Evolutionary conservation across 768 basidiomycete species (phyloP).

Genomic region (Cystofilobasidium capitatum): DNA sequence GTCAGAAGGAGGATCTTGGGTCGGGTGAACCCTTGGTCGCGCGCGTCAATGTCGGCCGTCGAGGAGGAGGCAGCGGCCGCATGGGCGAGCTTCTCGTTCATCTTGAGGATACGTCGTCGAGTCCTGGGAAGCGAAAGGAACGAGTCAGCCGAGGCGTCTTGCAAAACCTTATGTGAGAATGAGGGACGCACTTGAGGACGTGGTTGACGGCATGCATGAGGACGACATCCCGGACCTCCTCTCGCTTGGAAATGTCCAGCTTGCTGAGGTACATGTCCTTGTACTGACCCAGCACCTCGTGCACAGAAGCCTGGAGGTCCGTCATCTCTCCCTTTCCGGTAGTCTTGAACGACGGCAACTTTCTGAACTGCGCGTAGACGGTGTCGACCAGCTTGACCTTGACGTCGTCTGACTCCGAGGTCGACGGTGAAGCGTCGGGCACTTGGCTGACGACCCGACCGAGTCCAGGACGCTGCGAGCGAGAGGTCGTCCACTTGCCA

Average conservation of each 20-base stretch:
- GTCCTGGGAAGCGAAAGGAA: conserved; percentile 51
- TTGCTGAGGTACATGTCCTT: conserved; percentile 69
- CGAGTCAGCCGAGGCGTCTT: background rate
- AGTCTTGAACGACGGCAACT: conserved; percentile 17
- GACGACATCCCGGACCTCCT: conserved; percentile 55
- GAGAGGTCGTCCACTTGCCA: conserved; percentile 50
- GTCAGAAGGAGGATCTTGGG: conserved; percentile 85
- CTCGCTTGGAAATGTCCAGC: conserved; percentile 56
- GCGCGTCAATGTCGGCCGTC: conserved; percentile 34
- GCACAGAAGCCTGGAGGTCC: conserved; percentile 27
- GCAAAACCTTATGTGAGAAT: background rate
- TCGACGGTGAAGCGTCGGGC: conserved; percentile 42
- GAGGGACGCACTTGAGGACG: conserved; percentile 59
- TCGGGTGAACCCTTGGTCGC: conserved; percentile 96
- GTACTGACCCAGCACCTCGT: conserved; percentile 53
- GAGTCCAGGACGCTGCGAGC: conserved; percentile 50
- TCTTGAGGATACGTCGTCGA: conserved; percentile 77
- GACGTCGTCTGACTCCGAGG: conserved; percentile 31
- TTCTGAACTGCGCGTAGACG: conserved; percentile 49
- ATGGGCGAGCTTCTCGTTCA: conserved; percentile 80
- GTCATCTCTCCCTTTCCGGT: background rate
- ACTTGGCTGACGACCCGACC: conserved; percentile 50
- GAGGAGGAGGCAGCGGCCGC: conserved; percentile 45
- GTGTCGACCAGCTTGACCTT: conserved; percentile 36
- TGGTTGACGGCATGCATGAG: conserved; percentile 80